Evolutionary conservation across 768 basidiomycete genomes (phyloP).

Genomic region (Asterophora lycoperdoides): DNA sequence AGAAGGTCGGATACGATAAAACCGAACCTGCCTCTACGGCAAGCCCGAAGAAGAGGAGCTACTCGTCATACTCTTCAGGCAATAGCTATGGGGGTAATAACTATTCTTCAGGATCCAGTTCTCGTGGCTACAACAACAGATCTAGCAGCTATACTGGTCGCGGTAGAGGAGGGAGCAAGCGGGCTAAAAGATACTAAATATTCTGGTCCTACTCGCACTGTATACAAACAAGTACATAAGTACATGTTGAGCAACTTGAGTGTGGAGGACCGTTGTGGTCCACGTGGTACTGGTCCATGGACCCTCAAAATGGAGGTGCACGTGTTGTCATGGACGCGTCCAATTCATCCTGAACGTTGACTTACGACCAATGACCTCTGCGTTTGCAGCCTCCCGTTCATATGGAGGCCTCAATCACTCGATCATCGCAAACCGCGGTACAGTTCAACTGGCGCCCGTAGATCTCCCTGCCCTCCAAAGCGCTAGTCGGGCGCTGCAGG

Average conservation of each 20-base stretch:
- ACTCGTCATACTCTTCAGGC: slow-evolving; percentile 6
- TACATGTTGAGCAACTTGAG: too few species aligned
- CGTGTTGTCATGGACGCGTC: slow-evolving; percentile 12
- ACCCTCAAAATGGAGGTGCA: neutral
- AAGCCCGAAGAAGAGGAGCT: slow-evolving; percentile 15
- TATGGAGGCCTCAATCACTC: slow-evolving; percentile 8
- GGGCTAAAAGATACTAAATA: slow-evolving; percentile 4
- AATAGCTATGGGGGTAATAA: neutral
- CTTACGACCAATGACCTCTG: slow-evolving; percentile 16
- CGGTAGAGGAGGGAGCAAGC: neutral
- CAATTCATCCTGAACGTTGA: slow-evolving; percentile 3
- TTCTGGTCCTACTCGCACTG: too few species aligned
- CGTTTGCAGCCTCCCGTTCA: slow-evolving; percentile 17
- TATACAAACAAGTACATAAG: too few species aligned
- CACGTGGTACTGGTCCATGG: neutral
- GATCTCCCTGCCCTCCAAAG: slow-evolving; percentile 61
- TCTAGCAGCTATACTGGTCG: neutral
- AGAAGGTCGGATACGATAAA: slow-evolving; percentile 28
- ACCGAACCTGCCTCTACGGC: slow-evolving; percentile 7
- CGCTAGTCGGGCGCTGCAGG: slow-evolving; percentile 64
- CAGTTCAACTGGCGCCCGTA: slow-evolving; percentile 34
- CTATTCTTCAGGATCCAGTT: slow-evolving; percentile 3
- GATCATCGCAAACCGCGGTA: neutral
- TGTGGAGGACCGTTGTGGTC: neutral
- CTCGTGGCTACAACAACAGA: neutral